Conservation (phyloP, 73 alveolate species). For the Paramecium octaurelia region DNA sequence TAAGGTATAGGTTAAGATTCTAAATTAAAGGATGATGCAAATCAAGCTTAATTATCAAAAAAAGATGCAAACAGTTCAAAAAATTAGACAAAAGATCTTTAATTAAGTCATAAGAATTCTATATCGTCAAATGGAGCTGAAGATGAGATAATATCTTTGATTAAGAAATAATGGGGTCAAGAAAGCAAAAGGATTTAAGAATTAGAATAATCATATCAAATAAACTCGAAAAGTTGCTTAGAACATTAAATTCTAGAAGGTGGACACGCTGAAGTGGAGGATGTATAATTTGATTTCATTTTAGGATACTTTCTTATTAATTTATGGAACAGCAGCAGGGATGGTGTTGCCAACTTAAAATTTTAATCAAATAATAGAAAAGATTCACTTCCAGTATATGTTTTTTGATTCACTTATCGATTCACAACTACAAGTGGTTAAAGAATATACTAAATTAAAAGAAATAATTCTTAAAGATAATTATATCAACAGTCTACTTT, state of each 20-base stretch:
- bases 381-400: constrained; percentile 83
- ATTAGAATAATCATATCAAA: constrained; percentile 80
- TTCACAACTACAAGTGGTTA: constrained; percentile 71
- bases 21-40: background rate
- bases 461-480: constrained; percentile 82
- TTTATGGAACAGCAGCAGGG: constrained; percentile 94
- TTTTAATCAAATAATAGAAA: constrained; percentile 82
- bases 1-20: constrained; percentile 54
- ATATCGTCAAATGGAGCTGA: constrained; percentile 68
- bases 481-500: constrained; percentile 81
- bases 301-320: constrained; percentile 78
- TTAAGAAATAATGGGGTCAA: constrained; percentile 84
- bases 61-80: background rate
- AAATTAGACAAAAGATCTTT: background rate
- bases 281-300: constrained; percentile 1
- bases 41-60: background rate
- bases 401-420: constrained; percentile 86
- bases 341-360: constrained; percentile 79
- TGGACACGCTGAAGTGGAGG: constrained; percentile 98
- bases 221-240: constrained; percentile 78
- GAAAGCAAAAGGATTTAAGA: constrained; percentile 80
- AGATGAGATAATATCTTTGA: constrained; percentile 81
- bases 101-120: constrained; percentile 11
- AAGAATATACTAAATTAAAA: constrained; percentile 78
- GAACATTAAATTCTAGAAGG: constrained; percentile 84